These are phyloP conservation scores for Conticribra weissflogii DNA, from an alignment of 108 stramenopile genomes.

Conservation along the genomic window DNA sequence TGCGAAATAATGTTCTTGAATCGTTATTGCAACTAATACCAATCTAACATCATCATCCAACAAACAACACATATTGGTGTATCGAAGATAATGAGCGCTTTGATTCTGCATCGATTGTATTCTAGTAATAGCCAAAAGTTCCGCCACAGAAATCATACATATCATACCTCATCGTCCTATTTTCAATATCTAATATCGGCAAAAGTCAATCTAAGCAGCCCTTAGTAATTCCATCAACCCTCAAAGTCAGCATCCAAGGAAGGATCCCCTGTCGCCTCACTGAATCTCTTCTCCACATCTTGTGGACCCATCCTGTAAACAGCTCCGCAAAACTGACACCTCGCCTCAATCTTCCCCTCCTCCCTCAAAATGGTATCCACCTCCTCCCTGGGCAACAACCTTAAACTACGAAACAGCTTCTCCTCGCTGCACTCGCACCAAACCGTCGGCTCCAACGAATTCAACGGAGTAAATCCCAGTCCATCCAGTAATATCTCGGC, in stretches of 20 bases:
- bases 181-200: too few relatives aligned
- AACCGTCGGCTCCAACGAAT: slow-evolving; percentile 61
- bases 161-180: too few relatives aligned
- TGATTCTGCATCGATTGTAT: too few relatives aligned
- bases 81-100: too few relatives aligned
- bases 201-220: too few relatives aligned
- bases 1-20: too few relatives aligned
- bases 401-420: slow-evolving; percentile 73
- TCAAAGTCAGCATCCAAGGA: slow-evolving; percentile 58
- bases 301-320: slow-evolving; percentile 76
- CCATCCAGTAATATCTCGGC: slow-evolving; percentile 76
- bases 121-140: too few relatives aligned
- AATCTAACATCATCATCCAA: too few relatives aligned
- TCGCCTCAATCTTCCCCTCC: slow-evolving; percentile 79
- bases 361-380: slow-evolving; percentile 74
- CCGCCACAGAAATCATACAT: too few relatives aligned
- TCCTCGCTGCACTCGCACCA: slow-evolving; percentile 77
- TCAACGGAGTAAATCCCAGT: slow-evolving; percentile 74
- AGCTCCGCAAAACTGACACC: slow-evolving; percentile 88
- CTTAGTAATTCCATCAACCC: neutral
- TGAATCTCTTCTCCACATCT: slow-evolving; percentile 65
- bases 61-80: too few relatives aligned
- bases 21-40: too few relatives aligned
- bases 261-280: slow-evolving; percentile 72
- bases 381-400: slow-evolving; percentile 74